A percentile compares a stretch with the other conserved stretches of the same genome.
phyloP scores from a whole-genome alignment of 148 eudicot genomes.

The Persicaria tinctoria region DNA sequence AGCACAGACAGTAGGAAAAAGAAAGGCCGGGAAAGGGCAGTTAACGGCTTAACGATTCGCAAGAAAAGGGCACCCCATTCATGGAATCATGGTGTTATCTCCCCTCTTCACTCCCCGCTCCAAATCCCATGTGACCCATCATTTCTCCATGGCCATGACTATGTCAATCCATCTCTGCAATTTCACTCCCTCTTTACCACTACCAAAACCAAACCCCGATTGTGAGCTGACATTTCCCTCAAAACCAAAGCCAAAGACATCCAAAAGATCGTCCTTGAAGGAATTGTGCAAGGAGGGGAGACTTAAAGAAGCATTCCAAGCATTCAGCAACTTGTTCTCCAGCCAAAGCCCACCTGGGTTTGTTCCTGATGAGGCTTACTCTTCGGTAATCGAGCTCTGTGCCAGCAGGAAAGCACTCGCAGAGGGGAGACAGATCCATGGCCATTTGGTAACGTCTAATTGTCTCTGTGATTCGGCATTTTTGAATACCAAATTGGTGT shows the following conservation, averaged over 20 bases:
- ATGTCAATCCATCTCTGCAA: not conserved
- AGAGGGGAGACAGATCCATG: conserved; percentile 59
- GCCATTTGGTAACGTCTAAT: conserved; percentile 40
- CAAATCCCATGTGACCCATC: not conserved
- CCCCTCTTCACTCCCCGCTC: not conserved
- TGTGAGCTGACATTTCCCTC: conserved; percentile 3
- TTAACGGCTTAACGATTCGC: not conserved
- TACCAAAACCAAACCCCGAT: conserved; percentile 9
- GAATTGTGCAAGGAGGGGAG: conserved; percentile 28
- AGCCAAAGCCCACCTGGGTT: conserved; percentile 20
- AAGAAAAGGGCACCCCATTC: not conserved
- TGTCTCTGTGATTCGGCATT: conserved; percentile 28
- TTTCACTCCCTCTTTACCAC: not conserved
- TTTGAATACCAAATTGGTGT: conserved; percentile 54
- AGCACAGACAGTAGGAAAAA: too few relatives aligned
- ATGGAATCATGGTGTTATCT: not conserved
- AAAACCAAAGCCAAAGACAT: conserved; percentile 20
- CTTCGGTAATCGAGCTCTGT: conserved; percentile 62
- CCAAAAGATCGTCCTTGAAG: conserved; percentile 26
- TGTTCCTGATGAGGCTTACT: conserved; percentile 49
- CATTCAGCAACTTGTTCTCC: conserved; percentile 26
- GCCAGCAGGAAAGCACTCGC: conserved; percentile 37
- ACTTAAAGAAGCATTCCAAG: conserved; percentile 37
- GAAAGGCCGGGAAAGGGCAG: too few relatives aligned
- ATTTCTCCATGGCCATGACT: not conserved